Conservation (phyloP, 2,329 filamentous ascomycete species). For the Cadophora sp. region DNA sequence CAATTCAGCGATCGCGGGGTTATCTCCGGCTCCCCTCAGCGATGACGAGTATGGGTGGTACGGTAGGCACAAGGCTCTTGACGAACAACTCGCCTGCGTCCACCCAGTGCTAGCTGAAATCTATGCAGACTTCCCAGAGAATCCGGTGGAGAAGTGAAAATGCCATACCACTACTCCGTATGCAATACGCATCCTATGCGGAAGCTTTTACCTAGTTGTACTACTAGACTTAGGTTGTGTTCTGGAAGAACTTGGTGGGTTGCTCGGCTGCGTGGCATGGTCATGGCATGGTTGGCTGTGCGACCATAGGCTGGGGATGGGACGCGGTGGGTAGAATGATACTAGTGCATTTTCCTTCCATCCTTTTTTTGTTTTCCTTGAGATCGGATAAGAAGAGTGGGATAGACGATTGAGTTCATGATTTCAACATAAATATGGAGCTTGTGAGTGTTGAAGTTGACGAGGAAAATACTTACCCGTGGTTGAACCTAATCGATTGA, state of each 20-base stretch:
- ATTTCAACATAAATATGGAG: background rate
- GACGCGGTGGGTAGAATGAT: background rate
- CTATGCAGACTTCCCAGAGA: background rate
- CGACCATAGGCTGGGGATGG: background rate
- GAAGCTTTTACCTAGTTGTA: background rate
- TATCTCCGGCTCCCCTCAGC: background rate
- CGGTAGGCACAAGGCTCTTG: background rate
- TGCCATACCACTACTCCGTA: background rate
- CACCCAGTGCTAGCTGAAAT: background rate
- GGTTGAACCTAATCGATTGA: background rate
- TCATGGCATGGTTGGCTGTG: background rate
- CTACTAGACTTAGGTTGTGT: background rate
- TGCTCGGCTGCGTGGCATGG: background rate
- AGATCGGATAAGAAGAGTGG: constrained; percentile 1
- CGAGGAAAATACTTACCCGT: background rate
- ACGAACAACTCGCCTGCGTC: background rate
- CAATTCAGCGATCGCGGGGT: background rate
- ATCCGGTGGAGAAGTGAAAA: background rate
- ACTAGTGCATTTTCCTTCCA: background rate
- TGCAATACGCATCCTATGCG: background rate
- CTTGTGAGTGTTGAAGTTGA: background rate
- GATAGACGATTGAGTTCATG: background rate
- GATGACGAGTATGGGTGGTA: background rate
- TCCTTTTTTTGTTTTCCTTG: background rate
- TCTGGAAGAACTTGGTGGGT: background rate